Evolutionary conservation across 179 eudicot species (phyloP).

Genomic region (Drosera spatulata): DNA sequence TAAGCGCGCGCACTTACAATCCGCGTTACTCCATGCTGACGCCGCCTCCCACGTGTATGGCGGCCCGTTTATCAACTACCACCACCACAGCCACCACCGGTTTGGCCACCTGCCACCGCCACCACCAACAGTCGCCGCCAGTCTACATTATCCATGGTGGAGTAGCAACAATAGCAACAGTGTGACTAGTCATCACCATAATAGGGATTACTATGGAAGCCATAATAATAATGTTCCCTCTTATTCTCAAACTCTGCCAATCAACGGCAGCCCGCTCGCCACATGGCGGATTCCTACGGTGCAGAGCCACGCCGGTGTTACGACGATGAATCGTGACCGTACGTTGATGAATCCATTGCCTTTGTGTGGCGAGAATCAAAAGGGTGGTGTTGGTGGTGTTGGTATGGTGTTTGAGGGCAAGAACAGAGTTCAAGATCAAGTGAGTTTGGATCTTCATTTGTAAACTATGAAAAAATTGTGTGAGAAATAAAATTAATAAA

Average conservation of each 20-base stretch:
- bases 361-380: conserved; percentile 4
- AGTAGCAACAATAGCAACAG: conserved; percentile 2
- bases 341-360: conserved; percentile 20
- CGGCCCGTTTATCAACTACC: no score
- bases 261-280: conserved; percentile 64
- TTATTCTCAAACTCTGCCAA: conserved; percentile 18
- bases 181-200: background rate
- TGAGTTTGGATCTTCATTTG: conserved; percentile 96
- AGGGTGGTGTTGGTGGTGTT: no score
- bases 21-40: conserved; percentile 38
- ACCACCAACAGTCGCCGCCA: background rate
- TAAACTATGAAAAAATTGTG: conserved; percentile 7
- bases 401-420: no score
- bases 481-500: no score
- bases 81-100: conserved; percentile 14
- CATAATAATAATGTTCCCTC: conserved; percentile 6
- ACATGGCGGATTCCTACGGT: conserved; percentile 54
- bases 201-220: conserved; percentile 4
- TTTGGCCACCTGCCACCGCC: conserved; percentile 17
- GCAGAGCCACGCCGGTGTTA: conserved; percentile 9
- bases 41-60: background rate
- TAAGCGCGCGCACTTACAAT: conserved; percentile 76
- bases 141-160: conserved; percentile 11
- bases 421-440: conserved; percentile 40
- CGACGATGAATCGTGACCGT: conserved; percentile 20